Conservation (phyloP, 2,329 filamentous ascomycete genomes). For the Helminthosporium solani region DNA sequence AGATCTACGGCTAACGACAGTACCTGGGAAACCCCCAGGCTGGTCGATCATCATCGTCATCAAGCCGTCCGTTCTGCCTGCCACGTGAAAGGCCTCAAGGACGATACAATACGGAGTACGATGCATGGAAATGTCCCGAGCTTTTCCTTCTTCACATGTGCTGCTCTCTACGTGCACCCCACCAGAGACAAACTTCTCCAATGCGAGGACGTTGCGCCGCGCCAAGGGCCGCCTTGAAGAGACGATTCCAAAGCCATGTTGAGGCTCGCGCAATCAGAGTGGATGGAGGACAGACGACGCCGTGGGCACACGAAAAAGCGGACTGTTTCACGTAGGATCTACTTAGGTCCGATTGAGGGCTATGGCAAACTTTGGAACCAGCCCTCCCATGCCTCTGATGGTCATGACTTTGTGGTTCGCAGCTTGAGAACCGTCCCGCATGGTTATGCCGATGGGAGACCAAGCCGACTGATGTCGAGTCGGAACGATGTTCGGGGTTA, state of each 20-base stretch:
- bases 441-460: no score
- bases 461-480: not conserved
- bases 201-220: no score
- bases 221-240: no score
- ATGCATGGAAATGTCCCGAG: no score
- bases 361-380: no score
- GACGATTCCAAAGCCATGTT: not conserved
- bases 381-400: not conserved
- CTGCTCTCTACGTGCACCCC: no score
- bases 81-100: not conserved
- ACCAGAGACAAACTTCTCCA: no score
- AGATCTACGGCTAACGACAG: conserved; percentile 9
- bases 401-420: not conserved
- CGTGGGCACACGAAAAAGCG: not conserved
- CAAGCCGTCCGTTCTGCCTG: no score
- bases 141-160: not conserved
- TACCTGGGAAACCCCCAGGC: not conserved
- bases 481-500: not conserved
- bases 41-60: not conserved
- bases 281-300: no score
- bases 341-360: not conserved
- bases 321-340: not conserved
- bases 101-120: no score
- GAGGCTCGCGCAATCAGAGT: no score
- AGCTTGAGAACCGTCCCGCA: not conserved